phyloP scores from a whole-genome alignment of 2,329 filamentous ascomycete genomes.

The Nemania sp. region DNA sequence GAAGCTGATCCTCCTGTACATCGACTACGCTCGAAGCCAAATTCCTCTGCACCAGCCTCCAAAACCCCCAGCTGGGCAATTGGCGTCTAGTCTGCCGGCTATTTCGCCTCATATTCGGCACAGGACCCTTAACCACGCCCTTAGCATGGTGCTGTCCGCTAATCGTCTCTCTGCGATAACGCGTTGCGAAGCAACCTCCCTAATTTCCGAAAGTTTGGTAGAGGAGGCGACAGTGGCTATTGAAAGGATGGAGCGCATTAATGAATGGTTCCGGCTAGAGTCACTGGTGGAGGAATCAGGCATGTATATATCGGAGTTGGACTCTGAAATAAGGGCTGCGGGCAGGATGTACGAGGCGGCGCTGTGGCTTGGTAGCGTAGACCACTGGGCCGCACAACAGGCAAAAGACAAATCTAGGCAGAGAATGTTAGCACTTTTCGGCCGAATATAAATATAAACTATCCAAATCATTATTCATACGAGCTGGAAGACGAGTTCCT shows the following conservation, averaged over 20 bases:
- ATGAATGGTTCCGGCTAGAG: background rate
- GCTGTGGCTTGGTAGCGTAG: no score
- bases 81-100: background rate
- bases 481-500: no score
- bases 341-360: no score
- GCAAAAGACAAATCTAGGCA: no score
- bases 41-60: background rate
- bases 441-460: no score
- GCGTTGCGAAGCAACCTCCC: background rate
- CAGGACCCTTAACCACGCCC: background rate
- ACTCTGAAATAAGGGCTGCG: background rate
- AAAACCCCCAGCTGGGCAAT: background rate
- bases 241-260: background rate
- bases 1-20: background rate
- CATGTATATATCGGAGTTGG: background rate
- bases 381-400: no score
- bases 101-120: background rate
- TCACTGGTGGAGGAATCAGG: background rate
- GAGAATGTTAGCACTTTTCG: no score
- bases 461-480: no score
- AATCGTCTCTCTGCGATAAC: background rate
- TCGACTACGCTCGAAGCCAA: background rate
- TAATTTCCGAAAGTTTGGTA: background rate
- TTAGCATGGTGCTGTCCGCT: background rate
- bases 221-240: background rate